Evolutionary conservation across 495 filamentous ascomycete species (phyloP).

Genomic region (Penicillium fimorum): DNA sequence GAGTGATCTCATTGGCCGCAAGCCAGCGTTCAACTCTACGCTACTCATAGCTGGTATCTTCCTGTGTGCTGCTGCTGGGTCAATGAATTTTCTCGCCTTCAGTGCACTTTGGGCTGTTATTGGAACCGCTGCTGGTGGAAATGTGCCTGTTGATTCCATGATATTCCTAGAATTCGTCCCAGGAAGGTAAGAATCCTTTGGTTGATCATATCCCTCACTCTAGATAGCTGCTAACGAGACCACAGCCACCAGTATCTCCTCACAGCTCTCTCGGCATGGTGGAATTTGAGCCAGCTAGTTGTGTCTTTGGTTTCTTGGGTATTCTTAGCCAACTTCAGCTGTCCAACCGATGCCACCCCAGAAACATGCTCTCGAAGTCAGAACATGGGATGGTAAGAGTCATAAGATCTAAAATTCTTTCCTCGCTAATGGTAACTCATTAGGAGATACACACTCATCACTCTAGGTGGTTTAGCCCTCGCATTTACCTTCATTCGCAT

Average conservation of each 20-base stretch:
- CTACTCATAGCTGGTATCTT: slow-evolving; percentile 32
- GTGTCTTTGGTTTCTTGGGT: slow-evolving; percentile 36
- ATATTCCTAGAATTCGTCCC: slow-evolving; percentile 36
- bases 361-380: slow-evolving; percentile 26
- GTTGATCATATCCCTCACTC: no score
- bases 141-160: slow-evolving; percentile 36
- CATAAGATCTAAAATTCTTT: not conserved
- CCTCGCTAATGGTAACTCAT: not conserved
- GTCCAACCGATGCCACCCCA: slow-evolving; percentile 26
- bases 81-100: slow-evolving; percentile 33
- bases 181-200: slow-evolving; percentile 14
- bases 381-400: slow-evolving; percentile 37
- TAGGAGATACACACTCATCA: slow-evolving; percentile 37
- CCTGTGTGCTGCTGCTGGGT: slow-evolving; percentile 29
- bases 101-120: slow-evolving; percentile 37
- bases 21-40: slow-evolving; percentile 33
- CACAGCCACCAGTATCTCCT: slow-evolving; percentile 32
- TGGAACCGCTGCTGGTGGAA: slow-evolving; percentile 35
- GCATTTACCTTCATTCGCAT: slow-evolving; percentile 32
- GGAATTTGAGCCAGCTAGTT: slow-evolving; percentile 35
- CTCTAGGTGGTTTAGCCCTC: slow-evolving; percentile 28
- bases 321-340: slow-evolving; percentile 35
- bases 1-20: slow-evolving; percentile 32
- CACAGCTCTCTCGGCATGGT: slow-evolving; percentile 34
- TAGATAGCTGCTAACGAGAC: not conserved